phyloP scores from a whole-genome alignment of 345 rosid species.

The Bruguiera parviflora region DNA sequence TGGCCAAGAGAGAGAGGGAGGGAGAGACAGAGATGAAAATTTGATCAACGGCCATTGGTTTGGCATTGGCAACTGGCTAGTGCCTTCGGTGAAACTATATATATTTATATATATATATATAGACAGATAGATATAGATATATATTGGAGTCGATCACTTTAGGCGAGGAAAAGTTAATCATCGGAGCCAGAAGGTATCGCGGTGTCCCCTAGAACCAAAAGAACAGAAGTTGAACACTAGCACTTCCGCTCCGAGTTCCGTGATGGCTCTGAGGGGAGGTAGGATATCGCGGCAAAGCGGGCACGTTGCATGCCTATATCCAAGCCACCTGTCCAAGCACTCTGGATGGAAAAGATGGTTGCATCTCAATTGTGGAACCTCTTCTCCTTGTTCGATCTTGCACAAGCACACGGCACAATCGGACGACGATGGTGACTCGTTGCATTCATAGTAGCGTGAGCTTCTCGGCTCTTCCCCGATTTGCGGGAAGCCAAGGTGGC shows the following conservation, averaged over 20 bases:
- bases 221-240: slow-evolving; percentile 8
- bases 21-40: no score
- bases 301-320: not conserved
- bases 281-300: slow-evolving; percentile 22
- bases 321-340: slow-evolving; percentile 20
- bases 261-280: not conserved
- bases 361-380: slow-evolving; percentile 23
- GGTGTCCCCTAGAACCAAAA: not conserved
- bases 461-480: not conserved
- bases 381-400: slow-evolving; percentile 15
- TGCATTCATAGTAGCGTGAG: not conserved
- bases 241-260: slow-evolving; percentile 1
- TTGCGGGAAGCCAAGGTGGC: not conserved
- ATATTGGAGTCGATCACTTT: no score
- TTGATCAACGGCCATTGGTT: no score
- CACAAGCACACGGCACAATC: slow-evolving; percentile 14
- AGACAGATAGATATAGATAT: no score
- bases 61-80: no score
- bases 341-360: slow-evolving; percentile 21
- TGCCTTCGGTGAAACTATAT: not conserved
- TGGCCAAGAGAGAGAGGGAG: no score
- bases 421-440: no score
- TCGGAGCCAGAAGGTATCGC: slow-evolving; percentile 21
- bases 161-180: not conserved
- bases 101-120: no score